A percentile compares a stretch with the other conserved stretches of the same genome.
Conservation (phyloP, 164 flowering plant species). For the Aristolochia fimbriata region DNA sequence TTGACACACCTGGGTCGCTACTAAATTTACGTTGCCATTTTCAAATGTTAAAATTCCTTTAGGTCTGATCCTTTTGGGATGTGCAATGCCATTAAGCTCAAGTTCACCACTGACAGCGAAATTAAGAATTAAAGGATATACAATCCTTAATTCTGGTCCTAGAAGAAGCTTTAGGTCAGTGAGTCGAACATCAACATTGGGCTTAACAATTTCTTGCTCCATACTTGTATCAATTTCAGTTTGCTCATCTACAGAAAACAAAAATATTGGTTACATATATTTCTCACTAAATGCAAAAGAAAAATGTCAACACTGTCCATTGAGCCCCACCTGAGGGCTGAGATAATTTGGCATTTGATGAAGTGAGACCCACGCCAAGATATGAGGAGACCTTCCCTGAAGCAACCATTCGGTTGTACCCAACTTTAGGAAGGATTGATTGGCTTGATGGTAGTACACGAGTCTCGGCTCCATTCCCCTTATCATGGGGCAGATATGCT, state of each 20-base stretch:
- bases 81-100: conserved; percentile 84
- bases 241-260: conserved; percentile 29
- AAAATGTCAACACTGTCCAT: not conserved
- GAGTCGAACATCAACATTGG: conserved; percentile 68
- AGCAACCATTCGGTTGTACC: conserved; percentile 49
- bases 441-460: conserved; percentile 50
- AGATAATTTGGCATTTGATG: conserved; percentile 35
- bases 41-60: conserved; percentile 86
- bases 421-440: conserved; percentile 34
- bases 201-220: conserved; percentile 52
- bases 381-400: conserved; percentile 72
- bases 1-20: conserved; percentile 78
- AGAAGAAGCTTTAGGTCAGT: conserved; percentile 75
- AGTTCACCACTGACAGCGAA: conserved; percentile 95
- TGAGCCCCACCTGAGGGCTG: conserved; percentile 49
- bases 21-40: conserved; percentile 96
- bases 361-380: conserved; percentile 58
- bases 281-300: not conserved
- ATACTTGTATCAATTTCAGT: conserved; percentile 49
- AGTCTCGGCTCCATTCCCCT: conserved; percentile 67
- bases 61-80: conserved; percentile 85
- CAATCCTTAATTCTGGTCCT: conserved; percentile 90
- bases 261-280: not conserved
- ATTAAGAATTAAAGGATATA: conserved; percentile 93
- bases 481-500: conserved; percentile 96